Evolutionary conservation across 2,329 filamentous ascomycete genomes (phyloP), one percentile per base, ranked within the genome.

Genomic region (Diaporthe amygdali): DNA sequence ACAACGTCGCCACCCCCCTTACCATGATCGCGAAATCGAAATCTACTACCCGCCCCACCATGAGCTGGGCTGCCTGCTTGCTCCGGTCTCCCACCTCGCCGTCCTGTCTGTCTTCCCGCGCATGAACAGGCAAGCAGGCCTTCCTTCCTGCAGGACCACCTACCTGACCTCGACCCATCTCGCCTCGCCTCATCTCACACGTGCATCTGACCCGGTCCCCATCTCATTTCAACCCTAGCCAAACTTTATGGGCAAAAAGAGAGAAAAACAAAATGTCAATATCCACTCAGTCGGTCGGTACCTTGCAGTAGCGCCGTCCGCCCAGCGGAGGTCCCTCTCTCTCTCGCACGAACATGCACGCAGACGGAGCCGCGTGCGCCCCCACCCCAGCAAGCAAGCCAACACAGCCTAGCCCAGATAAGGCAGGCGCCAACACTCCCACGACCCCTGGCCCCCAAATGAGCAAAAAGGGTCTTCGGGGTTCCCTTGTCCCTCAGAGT

Each of bases 271-370:
- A 10, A 12, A n/a, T n/a, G 20, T 51, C 5, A 20, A 59, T 30
- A 59, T 41, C 54, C 22, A 12, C 34, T 64, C 30, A 44, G 51
- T 47, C 20, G 20, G 20, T 9, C 15, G 3, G 7, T 64, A 64
- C 59, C 59, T 64, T 47, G 27, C 59, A 49, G 59, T 49, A 64
- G 59, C 59, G 44, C 15, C 55, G 20, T 27, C n/a, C n/a, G n/a
- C n/a, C n/a, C n/a, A n/a, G n/a, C n/a, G n/a, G n/a, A n/a, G n/a
- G n/a, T n/a, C n/a, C n/a, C n/a, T n/a, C n/a, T n/a, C n/a, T n/a
- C n/a, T n/a, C n/a, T n/a, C n/a, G 27, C 51, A 34, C 20, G n/a
- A n/a, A 32, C 14, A 34, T 25, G 44, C 59, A 41, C 59, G 30
- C 25, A 49, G 44, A 44, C 44, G 59, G 59, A 64, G 44, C 41